phyloP scores from a whole-genome alignment of 2,329 filamentous ascomycete genomes.

The Sarocladium kiliense region DNA sequence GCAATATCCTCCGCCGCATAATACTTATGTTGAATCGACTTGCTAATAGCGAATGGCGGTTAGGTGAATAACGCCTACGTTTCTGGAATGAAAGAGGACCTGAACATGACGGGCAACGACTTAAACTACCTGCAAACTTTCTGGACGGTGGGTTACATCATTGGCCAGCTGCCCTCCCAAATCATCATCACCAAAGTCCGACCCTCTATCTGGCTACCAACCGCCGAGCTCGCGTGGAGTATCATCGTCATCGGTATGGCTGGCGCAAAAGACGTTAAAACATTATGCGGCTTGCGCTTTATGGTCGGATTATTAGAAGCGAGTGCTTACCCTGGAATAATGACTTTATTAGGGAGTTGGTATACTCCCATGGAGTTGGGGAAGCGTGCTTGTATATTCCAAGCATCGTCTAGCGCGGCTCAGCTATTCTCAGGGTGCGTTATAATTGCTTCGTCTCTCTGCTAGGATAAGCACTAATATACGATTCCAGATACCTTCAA shows the following conservation, averaged over 20 bases:
- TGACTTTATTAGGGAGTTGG: slow-evolving; percentile 33
- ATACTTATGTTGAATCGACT: slow-evolving; percentile 35
- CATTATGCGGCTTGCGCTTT: slow-evolving; percentile 32
- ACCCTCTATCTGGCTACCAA: slow-evolving; percentile 31
- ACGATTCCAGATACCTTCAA: slow-evolving; percentile 32
- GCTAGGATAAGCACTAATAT: too few relatives aligned
- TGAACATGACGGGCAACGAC: slow-evolving; percentile 45
- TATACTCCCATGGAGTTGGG: slow-evolving; percentile 34
- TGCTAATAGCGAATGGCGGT: too few relatives aligned
- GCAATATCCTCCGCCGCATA: slow-evolving; percentile 16
- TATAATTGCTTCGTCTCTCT: too few relatives aligned
- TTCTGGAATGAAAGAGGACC: slow-evolving; percentile 42
- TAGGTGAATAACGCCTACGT: slow-evolving; percentile 31
- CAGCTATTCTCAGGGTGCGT: slow-evolving; percentile 34
- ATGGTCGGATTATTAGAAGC: slow-evolving; percentile 31
- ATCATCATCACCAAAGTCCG: slow-evolving; percentile 31
- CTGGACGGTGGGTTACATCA: slow-evolving; percentile 54
- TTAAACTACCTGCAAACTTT: slow-evolving; percentile 45
- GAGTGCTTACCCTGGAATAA: slow-evolving; percentile 28
- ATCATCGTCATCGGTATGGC: slow-evolving; percentile 29
- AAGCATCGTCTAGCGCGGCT: slow-evolving; percentile 29
- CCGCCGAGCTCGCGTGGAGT: slow-evolving; percentile 24
- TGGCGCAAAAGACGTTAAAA: slow-evolving; percentile 27
- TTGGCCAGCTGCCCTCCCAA: slow-evolving; percentile 34
- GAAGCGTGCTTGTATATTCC: slow-evolving; percentile 34